phyloP scores from a whole-genome alignment of 208 protist genomes.

The Trypanosoma caninum region DNA sequence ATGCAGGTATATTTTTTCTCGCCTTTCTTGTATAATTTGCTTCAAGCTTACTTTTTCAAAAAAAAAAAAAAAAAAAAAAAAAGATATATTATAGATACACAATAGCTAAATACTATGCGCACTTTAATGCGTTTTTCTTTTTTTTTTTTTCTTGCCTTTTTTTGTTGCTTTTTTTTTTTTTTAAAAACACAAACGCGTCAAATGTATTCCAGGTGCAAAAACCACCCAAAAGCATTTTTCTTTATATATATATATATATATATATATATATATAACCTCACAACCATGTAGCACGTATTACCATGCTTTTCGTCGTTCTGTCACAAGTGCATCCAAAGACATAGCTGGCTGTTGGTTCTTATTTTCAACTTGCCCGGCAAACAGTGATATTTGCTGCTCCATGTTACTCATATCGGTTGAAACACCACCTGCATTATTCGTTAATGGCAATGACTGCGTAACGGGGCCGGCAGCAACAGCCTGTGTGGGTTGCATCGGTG shows the following conservation, averaged over 20 bases:
- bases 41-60: too few relatives aligned
- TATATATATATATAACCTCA: conserved; percentile 10
- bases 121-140: not conserved
- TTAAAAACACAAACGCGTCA: conserved; percentile 13
- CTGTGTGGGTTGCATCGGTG: too few relatives aligned
- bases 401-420: not conserved
- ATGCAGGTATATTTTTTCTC: too few relatives aligned
- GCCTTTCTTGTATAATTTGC: too few relatives aligned
- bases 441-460: not conserved
- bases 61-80: conserved; percentile 10
- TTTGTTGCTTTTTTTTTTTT: not conserved
- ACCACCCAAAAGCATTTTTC: too few relatives aligned
- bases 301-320: conserved; percentile 12
- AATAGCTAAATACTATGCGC: too few relatives aligned
- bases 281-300: conserved; percentile 17
- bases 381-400: conserved; percentile 23
- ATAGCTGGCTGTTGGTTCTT: not conserved
- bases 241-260: not conserved
- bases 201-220: too few relatives aligned
- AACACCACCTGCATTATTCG: not conserved
- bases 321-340: conserved; percentile 22
- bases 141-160: not conserved
- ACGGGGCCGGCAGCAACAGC: too few relatives aligned
- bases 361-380: conserved; percentile 3
- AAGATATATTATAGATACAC: conserved; percentile 12